phyloP scores from a whole-genome alignment of 2,329 filamentous ascomycete species.

The Coleophoma crateriformis region DNA sequence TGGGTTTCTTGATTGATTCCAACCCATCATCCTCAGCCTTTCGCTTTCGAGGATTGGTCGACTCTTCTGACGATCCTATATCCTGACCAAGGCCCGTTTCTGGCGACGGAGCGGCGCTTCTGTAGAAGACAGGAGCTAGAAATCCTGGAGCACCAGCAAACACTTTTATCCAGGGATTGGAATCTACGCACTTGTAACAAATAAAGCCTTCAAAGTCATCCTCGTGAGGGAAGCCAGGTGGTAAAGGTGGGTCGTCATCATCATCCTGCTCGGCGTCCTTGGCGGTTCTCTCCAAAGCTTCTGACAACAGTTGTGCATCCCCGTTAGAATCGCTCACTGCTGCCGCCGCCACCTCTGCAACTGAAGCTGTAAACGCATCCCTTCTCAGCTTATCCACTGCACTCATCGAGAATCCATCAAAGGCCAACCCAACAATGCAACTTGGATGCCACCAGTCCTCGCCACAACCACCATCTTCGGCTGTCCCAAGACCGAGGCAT shows the following conservation, averaged over 20 bases:
- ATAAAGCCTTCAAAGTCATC: constrained; percentile 86
- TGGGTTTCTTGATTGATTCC: constrained; percentile 42
- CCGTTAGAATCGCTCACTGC: constrained; percentile 13
- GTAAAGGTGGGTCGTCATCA: constrained; percentile 60
- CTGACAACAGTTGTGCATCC: constrained; percentile 10
- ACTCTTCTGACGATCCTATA: constrained; percentile 13
- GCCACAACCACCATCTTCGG: constrained; percentile 81
- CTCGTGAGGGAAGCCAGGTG: constrained; percentile 81
- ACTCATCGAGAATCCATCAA: constrained; percentile 62
- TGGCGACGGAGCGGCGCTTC: constrained; percentile 24
- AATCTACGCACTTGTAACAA: constrained; percentile 88
- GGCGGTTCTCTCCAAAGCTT: constrained; percentile 19
- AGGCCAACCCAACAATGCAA: constrained; percentile 76
- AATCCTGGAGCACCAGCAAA: constrained; percentile 82
- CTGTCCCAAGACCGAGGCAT: constrained; percentile 77
- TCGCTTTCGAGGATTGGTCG: constrained; percentile 49
- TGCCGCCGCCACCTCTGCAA: constrained; percentile 41
- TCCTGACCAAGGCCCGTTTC: constrained; percentile 21
- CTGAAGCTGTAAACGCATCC: constrained; percentile 36
- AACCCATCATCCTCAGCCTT: constrained; percentile 45
- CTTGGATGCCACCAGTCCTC: constrained; percentile 98
- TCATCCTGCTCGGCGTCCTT: constrained; percentile 30
- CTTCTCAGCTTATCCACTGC: constrained; percentile 26
- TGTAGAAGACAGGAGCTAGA: constrained; percentile 61
- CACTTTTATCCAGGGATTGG: constrained; percentile 84